phyloP scores from a whole-genome alignment of 768 basidiomycete genomes.

The Tephrocybe sp. region DNA sequence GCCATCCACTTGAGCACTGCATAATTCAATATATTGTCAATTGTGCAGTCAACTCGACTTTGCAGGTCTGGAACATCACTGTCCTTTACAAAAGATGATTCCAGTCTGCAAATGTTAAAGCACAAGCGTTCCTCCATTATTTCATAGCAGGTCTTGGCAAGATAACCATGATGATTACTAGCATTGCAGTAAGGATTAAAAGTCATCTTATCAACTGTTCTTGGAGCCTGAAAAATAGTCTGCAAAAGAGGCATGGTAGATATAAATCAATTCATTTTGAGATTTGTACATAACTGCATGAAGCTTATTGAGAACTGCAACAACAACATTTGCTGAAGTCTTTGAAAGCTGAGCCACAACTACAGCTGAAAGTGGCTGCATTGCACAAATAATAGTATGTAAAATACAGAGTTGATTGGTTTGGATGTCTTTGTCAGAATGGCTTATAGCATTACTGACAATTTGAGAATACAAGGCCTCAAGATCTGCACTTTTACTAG shows the following conservation, averaged over 20 bases:
- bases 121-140: background rate
- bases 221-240: background rate
- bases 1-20: background rate
- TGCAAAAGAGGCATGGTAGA: slow-evolving; percentile 2
- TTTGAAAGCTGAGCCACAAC: background rate
- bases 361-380: background rate
- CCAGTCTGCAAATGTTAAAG: background rate
- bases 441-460: background rate
- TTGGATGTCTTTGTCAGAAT: background rate
- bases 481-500: background rate
- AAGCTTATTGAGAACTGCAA: background rate
- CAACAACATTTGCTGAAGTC: background rate
- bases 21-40: background rate
- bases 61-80: background rate
- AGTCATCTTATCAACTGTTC: no score
- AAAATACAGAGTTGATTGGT: background rate
- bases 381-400: slow-evolving; percentile 5
- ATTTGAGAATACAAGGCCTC: background rate
- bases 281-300: slow-evolving; percentile 2
- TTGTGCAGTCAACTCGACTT: background rate
- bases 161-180: background rate
- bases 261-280: background rate
- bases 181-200: background rate
- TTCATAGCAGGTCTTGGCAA: background rate
- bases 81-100: background rate